phyloP scores from a whole-genome alignment of 2,329 filamentous ascomycete genomes.

The Pestalotiopsis sp. region DNA sequence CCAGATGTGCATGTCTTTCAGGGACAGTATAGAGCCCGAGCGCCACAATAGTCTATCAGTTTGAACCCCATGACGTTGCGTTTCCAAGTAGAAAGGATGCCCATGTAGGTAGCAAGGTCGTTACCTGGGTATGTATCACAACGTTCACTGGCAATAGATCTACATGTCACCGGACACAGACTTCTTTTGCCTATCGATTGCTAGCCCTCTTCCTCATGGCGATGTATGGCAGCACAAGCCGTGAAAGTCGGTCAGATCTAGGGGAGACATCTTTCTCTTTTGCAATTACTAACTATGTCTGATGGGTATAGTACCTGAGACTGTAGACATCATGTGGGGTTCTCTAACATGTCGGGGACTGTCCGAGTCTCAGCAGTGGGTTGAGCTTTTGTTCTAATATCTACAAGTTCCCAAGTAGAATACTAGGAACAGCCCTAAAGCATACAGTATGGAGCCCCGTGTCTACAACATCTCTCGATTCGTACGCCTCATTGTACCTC shows the following conservation, averaged over 20 bases:
- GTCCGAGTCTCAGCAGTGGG: neutral
- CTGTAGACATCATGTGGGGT: no score
- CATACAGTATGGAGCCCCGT: neutral
- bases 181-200: neutral
- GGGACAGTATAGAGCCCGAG: neutral
- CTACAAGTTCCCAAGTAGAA: neutral
- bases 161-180: neutral
- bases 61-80: neutral
- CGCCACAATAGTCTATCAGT: neutral
- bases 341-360: neutral
- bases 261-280: no score
- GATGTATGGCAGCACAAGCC: no score
- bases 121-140: neutral
- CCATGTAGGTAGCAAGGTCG: neutral
- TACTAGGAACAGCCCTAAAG: neutral
- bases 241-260: no score
- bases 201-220: neutral
- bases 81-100: neutral
- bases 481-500: neutral
- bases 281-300: no score
- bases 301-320: no score
- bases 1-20: neutral
- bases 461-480: neutral
- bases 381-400: neutral
- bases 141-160: neutral